phyloP scores from a whole-genome alignment of 1,139 yeast species.

The Hansenula lynferdii region DNA sequence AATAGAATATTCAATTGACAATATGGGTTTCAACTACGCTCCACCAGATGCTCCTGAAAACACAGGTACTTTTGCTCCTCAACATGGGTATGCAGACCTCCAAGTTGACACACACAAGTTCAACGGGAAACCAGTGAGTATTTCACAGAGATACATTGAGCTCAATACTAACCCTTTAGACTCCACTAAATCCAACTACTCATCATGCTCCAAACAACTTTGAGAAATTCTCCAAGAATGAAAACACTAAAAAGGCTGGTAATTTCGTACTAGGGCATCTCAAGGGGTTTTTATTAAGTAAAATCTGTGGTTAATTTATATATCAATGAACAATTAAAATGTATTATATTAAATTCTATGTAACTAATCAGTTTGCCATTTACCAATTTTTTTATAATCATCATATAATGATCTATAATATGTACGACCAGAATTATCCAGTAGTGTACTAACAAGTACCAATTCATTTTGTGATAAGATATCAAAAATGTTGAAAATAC shows the following conservation, averaged over 20 bases:
- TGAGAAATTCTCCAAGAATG: constrained; percentile 17
- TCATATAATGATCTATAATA: constrained; percentile 64
- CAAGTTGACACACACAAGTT: constrained; percentile 8
- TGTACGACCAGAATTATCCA: constrained; percentile 68
- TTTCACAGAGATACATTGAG: background rate
- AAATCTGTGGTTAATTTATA: background rate
- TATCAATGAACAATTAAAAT: too few species aligned
- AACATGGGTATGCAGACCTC: constrained; percentile 17
- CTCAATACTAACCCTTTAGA: constrained; percentile 2
- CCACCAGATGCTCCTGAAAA: constrained; percentile 20
- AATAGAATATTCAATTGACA: background rate
- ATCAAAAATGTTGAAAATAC: constrained; percentile 63
- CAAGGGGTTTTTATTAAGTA: constrained; percentile 6
- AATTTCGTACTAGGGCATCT: constrained; percentile 13
- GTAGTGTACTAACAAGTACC: constrained; percentile 55
- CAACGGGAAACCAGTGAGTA: constrained; percentile 11
- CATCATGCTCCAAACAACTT: constrained; percentile 9
- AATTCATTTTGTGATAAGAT: constrained; percentile 66
- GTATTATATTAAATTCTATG: too few species aligned
- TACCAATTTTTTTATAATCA: constrained; percentile 73
- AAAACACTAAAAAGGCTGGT: constrained; percentile 22
- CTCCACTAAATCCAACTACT: constrained; percentile 15
- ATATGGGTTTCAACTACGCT: constrained; percentile 9
- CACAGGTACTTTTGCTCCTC: constrained; percentile 15
- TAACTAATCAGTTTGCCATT: constrained; percentile 54